phyloP scores from a whole-genome alignment of 441 rosid genomes.

The Biscutella laevigata region DNA sequence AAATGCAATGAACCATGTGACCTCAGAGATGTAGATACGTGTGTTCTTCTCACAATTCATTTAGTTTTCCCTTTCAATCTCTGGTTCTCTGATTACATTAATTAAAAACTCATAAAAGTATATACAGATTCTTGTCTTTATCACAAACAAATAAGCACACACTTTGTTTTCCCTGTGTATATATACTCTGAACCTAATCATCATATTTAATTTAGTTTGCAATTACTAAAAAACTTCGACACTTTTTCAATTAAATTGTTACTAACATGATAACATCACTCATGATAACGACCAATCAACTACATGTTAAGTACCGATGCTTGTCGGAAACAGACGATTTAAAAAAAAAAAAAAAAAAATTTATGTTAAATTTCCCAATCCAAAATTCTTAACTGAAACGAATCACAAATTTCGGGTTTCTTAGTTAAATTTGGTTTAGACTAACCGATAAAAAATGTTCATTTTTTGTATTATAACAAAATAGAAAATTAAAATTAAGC shows the following conservation, averaged over 20 bases:
- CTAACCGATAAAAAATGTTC: no score
- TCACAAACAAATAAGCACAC: not conserved
- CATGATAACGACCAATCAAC: constrained; percentile 18
- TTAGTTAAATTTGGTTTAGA: no score
- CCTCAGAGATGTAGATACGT: not conserved
- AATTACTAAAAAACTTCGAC: no score
- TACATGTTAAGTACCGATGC: no score
- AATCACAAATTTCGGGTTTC: no score
- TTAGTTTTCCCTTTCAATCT: constrained; percentile 2
- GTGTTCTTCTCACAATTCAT: not conserved
- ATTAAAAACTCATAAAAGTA: not conserved
- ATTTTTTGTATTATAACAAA: no score
- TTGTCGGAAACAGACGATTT: no score
- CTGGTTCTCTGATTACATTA: not conserved
- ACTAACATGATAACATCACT: constrained; percentile 8
- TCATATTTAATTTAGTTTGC: no score
- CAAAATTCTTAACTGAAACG: no score
- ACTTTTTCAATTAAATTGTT: constrained; percentile 5
- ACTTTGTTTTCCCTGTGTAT: not conserved
- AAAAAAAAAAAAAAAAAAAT: no score
- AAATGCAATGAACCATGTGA: constrained; percentile 13
- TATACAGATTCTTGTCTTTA: constrained; percentile 13
- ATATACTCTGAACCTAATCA: constrained; percentile 26
- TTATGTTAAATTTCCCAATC: no score
- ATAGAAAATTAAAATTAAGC: no score